Evolutionary conservation across 768 basidiomycete genomes (phyloP).

Genomic region (Tylopilus vinaceipallidus): DNA sequence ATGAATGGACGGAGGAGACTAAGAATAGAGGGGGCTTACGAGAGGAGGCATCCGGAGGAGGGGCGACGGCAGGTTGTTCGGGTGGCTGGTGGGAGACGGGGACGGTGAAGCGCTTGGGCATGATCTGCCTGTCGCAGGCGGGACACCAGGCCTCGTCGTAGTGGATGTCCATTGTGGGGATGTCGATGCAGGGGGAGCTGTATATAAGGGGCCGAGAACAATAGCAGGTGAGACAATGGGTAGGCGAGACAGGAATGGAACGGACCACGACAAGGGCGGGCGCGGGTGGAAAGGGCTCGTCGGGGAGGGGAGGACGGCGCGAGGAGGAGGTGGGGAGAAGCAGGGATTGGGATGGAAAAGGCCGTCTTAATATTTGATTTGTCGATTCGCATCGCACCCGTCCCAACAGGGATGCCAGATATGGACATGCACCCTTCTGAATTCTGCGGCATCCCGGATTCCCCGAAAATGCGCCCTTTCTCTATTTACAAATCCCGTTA

Average conservation of each 20-base stretch:
- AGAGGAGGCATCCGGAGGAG: conserved; percentile 35
- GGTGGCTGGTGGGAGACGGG: conserved; percentile 33
- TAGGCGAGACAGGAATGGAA: no score
- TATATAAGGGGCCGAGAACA: conserved; percentile 13
- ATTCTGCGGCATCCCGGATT: conserved; percentile 27
- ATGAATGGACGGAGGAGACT: conserved; percentile 4
- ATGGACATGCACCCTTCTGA: conserved; percentile 11
- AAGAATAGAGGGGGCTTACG: conserved; percentile 31
- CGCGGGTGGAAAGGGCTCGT: no score
- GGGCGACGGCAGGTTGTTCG: conserved; percentile 18
- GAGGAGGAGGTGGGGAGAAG: conserved; percentile 15
- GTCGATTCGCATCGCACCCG: conserved; percentile 35
- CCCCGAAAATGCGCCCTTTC: conserved; percentile 24
- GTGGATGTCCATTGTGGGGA: conserved; percentile 32
- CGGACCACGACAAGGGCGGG: conserved; percentile 19
- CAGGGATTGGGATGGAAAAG: conserved; percentile 29
- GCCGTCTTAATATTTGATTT: conserved; percentile 40
- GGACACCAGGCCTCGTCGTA: conserved; percentile 81
- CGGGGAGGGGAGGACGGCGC: no score
- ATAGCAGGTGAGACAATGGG: conserved; percentile 23
- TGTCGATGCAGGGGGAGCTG: background rate
- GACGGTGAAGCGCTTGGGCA: conserved; percentile 70
- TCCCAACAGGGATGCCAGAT: conserved; percentile 19
- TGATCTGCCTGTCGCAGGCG: conserved; percentile 72
- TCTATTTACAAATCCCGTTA: conserved; percentile 32